These are phyloP conservation scores for Sideroxylon spinosum DNA, from an alignment of 179 eudicot species.

Conservation along the genomic window DNA sequence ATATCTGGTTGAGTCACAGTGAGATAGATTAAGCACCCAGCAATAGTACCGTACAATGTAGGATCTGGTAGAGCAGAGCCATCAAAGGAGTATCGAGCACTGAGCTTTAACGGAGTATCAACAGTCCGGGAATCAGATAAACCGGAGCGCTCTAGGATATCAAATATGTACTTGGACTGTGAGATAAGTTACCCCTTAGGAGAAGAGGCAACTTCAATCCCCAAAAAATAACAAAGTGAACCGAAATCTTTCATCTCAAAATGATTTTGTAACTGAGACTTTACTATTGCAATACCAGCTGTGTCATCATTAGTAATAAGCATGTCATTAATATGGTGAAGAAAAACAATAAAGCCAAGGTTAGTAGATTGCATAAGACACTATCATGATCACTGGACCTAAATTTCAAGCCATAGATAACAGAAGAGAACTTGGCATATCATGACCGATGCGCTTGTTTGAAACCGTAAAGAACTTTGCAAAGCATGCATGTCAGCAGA, in stretches of 20 bases:
- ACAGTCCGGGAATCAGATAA: too few relatives aligned
- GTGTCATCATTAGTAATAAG: too few relatives aligned
- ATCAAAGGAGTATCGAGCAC: background rate
- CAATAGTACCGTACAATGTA: background rate
- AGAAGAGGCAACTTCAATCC: background rate
- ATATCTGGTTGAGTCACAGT: background rate
- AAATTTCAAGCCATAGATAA: too few relatives aligned
- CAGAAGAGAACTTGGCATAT: background rate
- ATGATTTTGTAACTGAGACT: too few relatives aligned
- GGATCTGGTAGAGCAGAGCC: background rate
- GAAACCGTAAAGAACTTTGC: too few relatives aligned
- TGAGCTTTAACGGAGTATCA: background rate
- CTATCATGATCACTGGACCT: background rate
- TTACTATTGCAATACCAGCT: too few relatives aligned
- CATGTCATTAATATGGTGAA: too few relatives aligned
- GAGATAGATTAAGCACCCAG: background rate
- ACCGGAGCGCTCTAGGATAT: background rate
- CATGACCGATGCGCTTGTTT: too few relatives aligned
- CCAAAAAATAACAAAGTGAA: too few relatives aligned
- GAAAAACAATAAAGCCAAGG: background rate
- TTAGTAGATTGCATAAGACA: background rate
- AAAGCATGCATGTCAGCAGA: background rate
- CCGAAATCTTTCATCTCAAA: too few relatives aligned
- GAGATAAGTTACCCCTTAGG: background rate
- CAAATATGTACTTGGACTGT: background rate